phyloP scores from a whole-genome alignment of 768 basidiomycete species.

The Agaricus subrufescens region DNA sequence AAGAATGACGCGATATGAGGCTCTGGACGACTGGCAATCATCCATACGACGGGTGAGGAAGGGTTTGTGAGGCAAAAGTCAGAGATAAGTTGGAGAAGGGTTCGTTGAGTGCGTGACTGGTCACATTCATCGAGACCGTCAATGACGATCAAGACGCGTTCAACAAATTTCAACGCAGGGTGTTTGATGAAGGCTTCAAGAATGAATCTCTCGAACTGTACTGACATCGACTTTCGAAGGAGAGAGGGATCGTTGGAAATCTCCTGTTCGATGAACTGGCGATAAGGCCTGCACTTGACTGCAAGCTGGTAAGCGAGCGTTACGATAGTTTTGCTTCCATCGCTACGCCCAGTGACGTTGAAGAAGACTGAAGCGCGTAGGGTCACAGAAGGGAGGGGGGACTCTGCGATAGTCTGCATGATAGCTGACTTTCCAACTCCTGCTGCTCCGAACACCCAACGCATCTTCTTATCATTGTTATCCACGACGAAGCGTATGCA shows the following conservation, averaged over 20 bases:
- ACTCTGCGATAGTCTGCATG: conserved; percentile 12
- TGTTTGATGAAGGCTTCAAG: conserved; percentile 7
- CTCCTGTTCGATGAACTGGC: conserved; percentile 3
- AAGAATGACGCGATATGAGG: conserved; percentile 1
- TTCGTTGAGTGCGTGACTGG: neutral
- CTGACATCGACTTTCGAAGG: conserved; percentile 3
- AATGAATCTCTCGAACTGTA: conserved; percentile 13
- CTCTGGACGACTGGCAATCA: neutral
- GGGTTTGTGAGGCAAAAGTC: neutral
- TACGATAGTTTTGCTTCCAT: too few relatives aligned
- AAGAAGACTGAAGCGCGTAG: too few relatives aligned
- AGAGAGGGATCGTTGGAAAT: conserved; percentile 7
- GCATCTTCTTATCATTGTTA: neutral
- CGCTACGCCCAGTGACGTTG: too few relatives aligned
- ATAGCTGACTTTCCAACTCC: conserved; percentile 11
- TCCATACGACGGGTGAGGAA: neutral
- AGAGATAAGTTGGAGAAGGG: neutral
- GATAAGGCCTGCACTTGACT: neutral
- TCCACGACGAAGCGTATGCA: neutral
- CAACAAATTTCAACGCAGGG: too few relatives aligned
- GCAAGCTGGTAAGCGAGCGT: too few relatives aligned
- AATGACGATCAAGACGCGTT: neutral
- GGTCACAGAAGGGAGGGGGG: too few relatives aligned
- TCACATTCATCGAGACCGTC: neutral
- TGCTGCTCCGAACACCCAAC: neutral